A percentile compares a stretch with the other conserved stretches of the same genome.
Evolutionary conservation across 2,329 filamentous ascomycete species (phyloP).

Genomic region (Dothiorella sarmentorum): DNA sequence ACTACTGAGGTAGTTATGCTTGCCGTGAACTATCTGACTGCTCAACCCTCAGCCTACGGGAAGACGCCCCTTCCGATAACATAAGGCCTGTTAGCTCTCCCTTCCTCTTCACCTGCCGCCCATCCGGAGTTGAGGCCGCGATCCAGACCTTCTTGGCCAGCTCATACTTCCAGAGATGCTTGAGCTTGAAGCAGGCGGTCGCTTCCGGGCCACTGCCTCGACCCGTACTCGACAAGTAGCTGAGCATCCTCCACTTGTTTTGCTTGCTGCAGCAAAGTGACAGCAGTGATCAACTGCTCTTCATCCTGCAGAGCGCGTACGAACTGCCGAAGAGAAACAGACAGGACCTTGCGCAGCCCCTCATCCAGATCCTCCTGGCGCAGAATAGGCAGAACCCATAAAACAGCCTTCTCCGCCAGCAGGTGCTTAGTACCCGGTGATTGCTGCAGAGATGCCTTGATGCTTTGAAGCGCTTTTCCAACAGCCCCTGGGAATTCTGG

Average conservation of each 20-base stretch:
- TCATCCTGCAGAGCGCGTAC: conserved; percentile 22
- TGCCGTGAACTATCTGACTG: not conserved
- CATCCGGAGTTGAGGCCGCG: no score
- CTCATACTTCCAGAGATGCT: conserved; percentile 1
- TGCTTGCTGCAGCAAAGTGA: not conserved
- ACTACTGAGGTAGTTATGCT: conserved; percentile 5
- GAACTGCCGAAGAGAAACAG: conserved; percentile 39
- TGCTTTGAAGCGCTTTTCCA: conserved; percentile 58
- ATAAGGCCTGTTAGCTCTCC: no score
- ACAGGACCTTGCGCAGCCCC: conserved; percentile 53
- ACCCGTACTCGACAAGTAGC: conserved; percentile 26
- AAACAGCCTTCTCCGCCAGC: conserved; percentile 47
- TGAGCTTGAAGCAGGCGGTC: conserved; percentile 9
- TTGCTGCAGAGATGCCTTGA: conserved; percentile 53
- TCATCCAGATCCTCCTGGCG: conserved; percentile 49
- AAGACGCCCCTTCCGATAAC: not conserved
- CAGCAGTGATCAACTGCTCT: conserved; percentile 1
- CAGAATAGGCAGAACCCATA: conserved; percentile 48
- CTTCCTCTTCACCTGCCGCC: no score
- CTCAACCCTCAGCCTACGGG: not conserved
- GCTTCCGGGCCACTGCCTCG: conserved; percentile 15
- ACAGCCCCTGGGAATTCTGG: conserved; percentile 71
- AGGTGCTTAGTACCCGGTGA: conserved; percentile 32
- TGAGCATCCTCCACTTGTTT: conserved; percentile 26
- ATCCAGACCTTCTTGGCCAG: no score